Evolutionary conservation across 257 asterid genomes (phyloP), one percentile per base, ranked within the genome.

Genomic region (Eustoma russellianum): DNA sequence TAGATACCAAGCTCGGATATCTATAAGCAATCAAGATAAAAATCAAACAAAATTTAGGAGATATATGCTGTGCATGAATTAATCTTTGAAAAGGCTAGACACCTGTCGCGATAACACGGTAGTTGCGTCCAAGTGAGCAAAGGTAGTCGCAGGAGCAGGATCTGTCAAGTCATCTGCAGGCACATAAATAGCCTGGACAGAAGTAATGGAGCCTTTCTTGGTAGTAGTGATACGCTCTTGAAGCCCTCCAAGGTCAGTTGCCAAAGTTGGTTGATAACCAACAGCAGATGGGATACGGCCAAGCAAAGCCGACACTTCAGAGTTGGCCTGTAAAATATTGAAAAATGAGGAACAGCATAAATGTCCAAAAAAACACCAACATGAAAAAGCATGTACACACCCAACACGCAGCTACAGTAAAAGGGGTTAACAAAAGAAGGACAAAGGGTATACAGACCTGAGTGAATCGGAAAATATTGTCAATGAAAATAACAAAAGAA

Each of bases 251-350:
- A 89, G 95, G 86, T 89, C 97, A 0, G 97, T 89, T 62, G 97
- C 97, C 81, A 89, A 72, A 33, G 97, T 89, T 50, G 97, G 97
- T 59, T 89, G 97, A 67, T 89, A 89, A 70, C 97, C 95, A 15
- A 89, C 97, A 54, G 97, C 97, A 72, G 97, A 89, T 46, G 97
- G 97, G 46, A 89, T 89, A 86, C 97, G 97, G 5, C 97, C 95
- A 62, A 90, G 93, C 85, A 90, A 77, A 71, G 96, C 96, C 74
- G 97, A 90, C 74, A 90, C 97, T 53, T 90, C 97, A 18, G 97
- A 90, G 81, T 90, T 90, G 47, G 97, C 97, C 96, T 86, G 76
- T 33, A 50, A 55, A 46, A 48, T 24, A 19, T 28, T 50, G 9
- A 50, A 1, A 54, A 46, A 17, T 0, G 3, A 24, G 30, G 30